Percentiles rank a stretch among this genome's conserved stretches.
These are phyloP conservation scores for Ustilago loliicola DNA, from an alignment of 1,284 basidiomycete genomes.

Conservation along the genomic window DNA sequence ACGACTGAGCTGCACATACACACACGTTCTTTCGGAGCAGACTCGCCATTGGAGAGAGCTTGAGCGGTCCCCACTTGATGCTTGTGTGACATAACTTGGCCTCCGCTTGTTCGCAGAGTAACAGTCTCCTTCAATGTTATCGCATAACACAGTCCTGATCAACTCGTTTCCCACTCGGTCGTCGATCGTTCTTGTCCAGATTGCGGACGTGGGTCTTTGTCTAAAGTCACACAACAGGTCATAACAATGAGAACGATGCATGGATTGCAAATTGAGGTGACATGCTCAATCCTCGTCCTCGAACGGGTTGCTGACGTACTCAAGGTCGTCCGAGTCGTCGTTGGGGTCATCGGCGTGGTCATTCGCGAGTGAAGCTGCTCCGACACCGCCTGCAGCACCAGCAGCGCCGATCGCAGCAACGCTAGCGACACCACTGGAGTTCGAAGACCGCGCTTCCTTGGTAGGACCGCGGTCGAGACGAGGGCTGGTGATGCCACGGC, in stretches of 20 bases:
- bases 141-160: too few relatives aligned
- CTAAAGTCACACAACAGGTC: neutral
- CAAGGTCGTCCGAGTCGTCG: conserved; percentile 59
- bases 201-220: too few relatives aligned
- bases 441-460: conserved; percentile 16
- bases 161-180: too few relatives aligned
- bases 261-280: neutral
- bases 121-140: too few relatives aligned
- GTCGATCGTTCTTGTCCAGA: too few relatives aligned
- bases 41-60: too few relatives aligned
- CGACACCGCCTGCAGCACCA: conserved; percentile 9
- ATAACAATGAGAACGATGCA: neutral
- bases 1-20: too few relatives aligned
- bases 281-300: conserved; percentile 58
- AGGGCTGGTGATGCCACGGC: conserved; percentile 45
- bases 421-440: conserved; percentile 12
- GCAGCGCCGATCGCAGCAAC: conserved; percentile 11
- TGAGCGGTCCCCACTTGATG: too few relatives aligned
- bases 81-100: too few relatives aligned
- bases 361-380: conserved; percentile 1
- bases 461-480: conserved; percentile 22
- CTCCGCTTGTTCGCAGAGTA: too few relatives aligned
- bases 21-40: too few relatives aligned
- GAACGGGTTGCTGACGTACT: conserved; percentile 64
- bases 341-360: conserved; percentile 34